phyloP scores from a whole-genome alignment of 208 protist species.

The Tetramitus jugosus region DNA sequence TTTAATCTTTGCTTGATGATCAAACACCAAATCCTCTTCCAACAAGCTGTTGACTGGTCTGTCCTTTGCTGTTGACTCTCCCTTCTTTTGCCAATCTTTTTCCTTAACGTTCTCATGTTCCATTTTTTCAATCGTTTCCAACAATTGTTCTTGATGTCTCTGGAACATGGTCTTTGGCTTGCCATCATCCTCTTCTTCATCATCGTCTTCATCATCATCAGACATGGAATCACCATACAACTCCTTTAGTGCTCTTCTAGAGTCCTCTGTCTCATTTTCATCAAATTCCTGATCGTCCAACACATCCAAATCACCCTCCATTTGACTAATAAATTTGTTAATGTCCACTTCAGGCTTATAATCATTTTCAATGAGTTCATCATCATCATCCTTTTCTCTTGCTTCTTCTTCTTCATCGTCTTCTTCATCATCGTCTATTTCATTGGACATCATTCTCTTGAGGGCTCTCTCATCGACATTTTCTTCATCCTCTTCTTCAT shows the following conservation, averaged over 20 bases:
- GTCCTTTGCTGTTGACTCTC: background rate
- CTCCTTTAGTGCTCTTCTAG: background rate
- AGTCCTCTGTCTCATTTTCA: too few relatives aligned
- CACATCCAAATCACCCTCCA: background rate
- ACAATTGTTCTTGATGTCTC: background rate
- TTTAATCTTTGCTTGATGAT: background rate
- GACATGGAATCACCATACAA: background rate
- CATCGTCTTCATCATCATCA: background rate
- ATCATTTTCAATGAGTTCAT: background rate
- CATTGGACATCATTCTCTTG: background rate
- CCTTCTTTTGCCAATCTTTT: constrained; percentile 12
- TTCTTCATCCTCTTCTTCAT: constrained; percentile 17
- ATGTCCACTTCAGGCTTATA: background rate
- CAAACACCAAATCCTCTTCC: constrained; percentile 1
- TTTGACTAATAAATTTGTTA: background rate
- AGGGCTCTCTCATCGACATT: constrained; percentile 9
- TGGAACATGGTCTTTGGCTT: background rate
- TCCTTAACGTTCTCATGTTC: background rate
- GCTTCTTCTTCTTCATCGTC: background rate
- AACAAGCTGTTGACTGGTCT: constrained; percentile 3
- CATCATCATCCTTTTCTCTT: background rate
- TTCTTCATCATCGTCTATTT: background rate
- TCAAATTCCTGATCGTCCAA: too few relatives aligned
- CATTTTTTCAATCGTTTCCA: background rate
- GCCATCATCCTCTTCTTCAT: background rate